Conservation (phyloP, 768 basidiomycete genomes). For the Boletus eberwhitei region DNA sequence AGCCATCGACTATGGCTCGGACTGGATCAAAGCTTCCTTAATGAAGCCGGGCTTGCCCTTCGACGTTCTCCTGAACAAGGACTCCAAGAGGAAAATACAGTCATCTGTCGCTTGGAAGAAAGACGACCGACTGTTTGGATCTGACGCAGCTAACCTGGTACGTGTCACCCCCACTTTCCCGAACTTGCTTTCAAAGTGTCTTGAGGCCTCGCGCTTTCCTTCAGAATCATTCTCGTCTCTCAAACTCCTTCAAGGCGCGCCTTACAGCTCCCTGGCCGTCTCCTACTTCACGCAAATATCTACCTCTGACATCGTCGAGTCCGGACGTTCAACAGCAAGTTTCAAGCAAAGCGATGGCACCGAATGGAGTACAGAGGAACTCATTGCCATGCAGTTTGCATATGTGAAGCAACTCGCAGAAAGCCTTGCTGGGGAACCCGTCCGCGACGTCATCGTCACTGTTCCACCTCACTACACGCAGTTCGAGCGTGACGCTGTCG, state of each 20-base stretch:
- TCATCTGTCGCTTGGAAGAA: slow-evolving; percentile 90
- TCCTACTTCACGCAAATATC: slow-evolving; percentile 59
- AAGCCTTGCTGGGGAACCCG: slow-evolving; percentile 65
- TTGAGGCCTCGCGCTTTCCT: slow-evolving; percentile 89
- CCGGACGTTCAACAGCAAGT: slow-evolving; percentile 57
- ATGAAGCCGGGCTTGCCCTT: slow-evolving; percentile 94
- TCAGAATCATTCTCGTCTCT: slow-evolving; percentile 80
- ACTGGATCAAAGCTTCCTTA: slow-evolving; percentile 95
- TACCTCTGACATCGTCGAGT: slow-evolving; percentile 48
- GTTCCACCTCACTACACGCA: slow-evolving; percentile 90
- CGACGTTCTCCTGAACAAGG: slow-evolving; percentile 93
- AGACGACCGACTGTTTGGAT: slow-evolving; percentile 83
- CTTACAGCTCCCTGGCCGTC: slow-evolving; percentile 54
- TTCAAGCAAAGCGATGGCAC: slow-evolving; percentile 59
- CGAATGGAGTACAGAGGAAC: slow-evolving; percentile 83
- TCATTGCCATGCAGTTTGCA: slow-evolving; percentile 89
- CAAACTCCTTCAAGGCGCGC: slow-evolving; percentile 78
- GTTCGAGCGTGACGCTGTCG: slow-evolving; percentile 86
- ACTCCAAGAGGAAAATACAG: slow-evolving; percentile 94
- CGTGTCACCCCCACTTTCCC: slow-evolving; percentile 30
- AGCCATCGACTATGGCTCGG: slow-evolving; percentile 97
- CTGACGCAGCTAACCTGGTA: slow-evolving; percentile 86
- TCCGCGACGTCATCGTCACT: slow-evolving; percentile 82
- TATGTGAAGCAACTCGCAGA: slow-evolving; percentile 91
- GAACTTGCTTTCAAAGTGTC: neutral